Base-by-base conservation (phyloP, 768 basidiomycete species). In the Boletellus ananas region DNA sequence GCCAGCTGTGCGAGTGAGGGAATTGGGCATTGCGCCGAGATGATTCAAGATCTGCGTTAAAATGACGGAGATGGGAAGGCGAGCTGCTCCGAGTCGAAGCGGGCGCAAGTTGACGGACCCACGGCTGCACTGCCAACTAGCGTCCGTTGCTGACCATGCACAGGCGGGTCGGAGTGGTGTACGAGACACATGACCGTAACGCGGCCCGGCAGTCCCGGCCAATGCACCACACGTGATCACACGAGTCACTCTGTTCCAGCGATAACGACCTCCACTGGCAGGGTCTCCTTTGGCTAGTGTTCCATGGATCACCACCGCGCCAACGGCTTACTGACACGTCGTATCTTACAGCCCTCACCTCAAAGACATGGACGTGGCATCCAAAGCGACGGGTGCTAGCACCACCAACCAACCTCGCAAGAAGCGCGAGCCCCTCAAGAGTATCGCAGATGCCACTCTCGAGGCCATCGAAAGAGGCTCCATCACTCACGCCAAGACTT, bases 1-100 rank as follows among this genome's bases (percentile, higher is more conserved):
- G 34, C 84, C 79, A 23, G 80, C 79, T 45, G 81, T 74, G 29
- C 83, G 73, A 31, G 84, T 78, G 36, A 90, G 74, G 17, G 84
- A 63, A 62, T 83, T 88, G 21, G 72, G 47, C 70, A 70, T 71
- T 39, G 18, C 1, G 31, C 16, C 7, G n/a, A 43, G 37, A 40
- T 16, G 27, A 20, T 31, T 33, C 34, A 41, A 20, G 27, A 9
- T 23, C 33, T 29, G 55, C 10, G 29, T 20, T 42, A 23, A 44
- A 34, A 35, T 4, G 23, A 6, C 7, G 27, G 8, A 31, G 12
- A 23, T 47, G 17, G 5, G 14, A 20, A 37, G 13, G 11, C 42
- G 35, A 25, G 10, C 18, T 25, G 23, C 10, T 27, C 18, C 40
- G 12, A 31, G 16, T 21, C 16, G 6, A 17, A 13, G 20, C 8